Percentiles rank a stretch among this genome's conserved stretches.
These are phyloP conservation scores for Laguncularia racemosa DNA, from an alignment of 345 rosid genomes.

Conservation along the genomic window DNA sequence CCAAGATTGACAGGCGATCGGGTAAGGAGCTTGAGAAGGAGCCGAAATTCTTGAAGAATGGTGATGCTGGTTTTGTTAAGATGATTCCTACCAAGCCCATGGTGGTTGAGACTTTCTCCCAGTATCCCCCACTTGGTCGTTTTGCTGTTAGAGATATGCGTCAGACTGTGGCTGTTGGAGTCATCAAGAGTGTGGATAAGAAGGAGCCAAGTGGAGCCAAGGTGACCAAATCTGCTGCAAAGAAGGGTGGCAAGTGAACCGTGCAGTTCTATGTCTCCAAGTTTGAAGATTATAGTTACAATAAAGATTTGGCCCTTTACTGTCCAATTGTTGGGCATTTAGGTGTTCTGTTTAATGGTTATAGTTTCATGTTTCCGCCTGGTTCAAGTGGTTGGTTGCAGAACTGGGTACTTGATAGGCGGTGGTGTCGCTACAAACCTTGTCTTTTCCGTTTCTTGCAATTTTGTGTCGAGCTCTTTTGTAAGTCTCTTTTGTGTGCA, in stretches of 20 bases:
- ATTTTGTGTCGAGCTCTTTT: constrained; percentile 1
- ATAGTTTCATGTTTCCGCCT: constrained; percentile 17
- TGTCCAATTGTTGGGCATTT: constrained; percentile 1
- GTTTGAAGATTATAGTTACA: background rate
- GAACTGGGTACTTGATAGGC: constrained; percentile 47
- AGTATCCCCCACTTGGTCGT: constrained; percentile 80
- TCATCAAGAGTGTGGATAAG: constrained; percentile 80
- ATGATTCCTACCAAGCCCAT: constrained; percentile 89
- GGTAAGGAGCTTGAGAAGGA: constrained; percentile 85
- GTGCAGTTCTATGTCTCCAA: constrained; percentile 2
- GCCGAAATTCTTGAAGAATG: constrained; percentile 80
- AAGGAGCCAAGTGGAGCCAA: constrained; percentile 77
- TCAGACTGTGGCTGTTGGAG: constrained; percentile 87
- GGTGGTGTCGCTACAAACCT: constrained; percentile 21
- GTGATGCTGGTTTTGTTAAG: constrained; percentile 75
- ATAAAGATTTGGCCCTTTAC: constrained; percentile 14
- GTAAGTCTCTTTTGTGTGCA: background rate
- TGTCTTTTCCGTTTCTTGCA: background rate
- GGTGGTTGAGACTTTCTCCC: constrained; percentile 84
- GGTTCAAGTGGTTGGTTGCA: constrained; percentile 21
- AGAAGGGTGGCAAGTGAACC: constrained; percentile 78
- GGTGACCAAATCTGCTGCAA: constrained; percentile 82
- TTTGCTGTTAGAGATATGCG: constrained; percentile 94
- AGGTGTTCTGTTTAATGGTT: constrained; percentile 6
- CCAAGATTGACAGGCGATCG: constrained; percentile 76